Percentiles rank a stretch among this genome's conserved stretches.
Conservation (phyloP, 805 yeast species). For the Alloascoidea hylecoeti region DNA sequence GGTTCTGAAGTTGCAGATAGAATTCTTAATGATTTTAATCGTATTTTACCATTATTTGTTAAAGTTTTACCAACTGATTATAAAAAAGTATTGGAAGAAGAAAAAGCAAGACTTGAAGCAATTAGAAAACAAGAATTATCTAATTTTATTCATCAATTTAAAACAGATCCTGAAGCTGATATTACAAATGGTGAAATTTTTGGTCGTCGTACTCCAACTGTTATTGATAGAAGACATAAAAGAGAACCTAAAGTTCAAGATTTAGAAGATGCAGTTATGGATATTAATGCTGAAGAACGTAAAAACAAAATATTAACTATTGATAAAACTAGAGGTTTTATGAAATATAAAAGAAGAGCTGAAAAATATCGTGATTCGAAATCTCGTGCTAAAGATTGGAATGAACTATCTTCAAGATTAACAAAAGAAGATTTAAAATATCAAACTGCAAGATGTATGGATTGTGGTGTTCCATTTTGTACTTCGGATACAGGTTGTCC, state of each 20-base stretch:
- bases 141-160: slow-evolving; percentile 51
- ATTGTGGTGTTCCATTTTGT: slow-evolving; percentile 99
- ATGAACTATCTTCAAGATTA: slow-evolving; percentile 71
- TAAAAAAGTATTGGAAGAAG: slow-evolving; percentile 75
- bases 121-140: slow-evolving; percentile 54
- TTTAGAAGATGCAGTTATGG: slow-evolving; percentile 77
- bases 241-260: slow-evolving; percentile 80
- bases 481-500: slow-evolving; percentile 98
- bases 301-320: slow-evolving; percentile 43
- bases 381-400: slow-evolving; percentile 80
- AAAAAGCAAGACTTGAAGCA: slow-evolving; percentile 47
- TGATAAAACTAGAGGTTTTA: slow-evolving; percentile 81
- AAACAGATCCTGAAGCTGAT: slow-evolving; percentile 76
- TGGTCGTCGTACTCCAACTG: slow-evolving; percentile 12
- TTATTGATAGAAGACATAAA: slow-evolving; percentile 16
- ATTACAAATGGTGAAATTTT: slow-evolving; percentile 69
- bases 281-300: slow-evolving; percentile 48
- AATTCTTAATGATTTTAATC: slow-evolving; percentile 75
- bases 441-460: slow-evolving; percentile 98
- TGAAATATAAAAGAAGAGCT: slow-evolving; percentile 82
- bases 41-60: slow-evolving; percentile 77
- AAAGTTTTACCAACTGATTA: slow-evolving; percentile 90
- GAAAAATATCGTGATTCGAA: slow-evolving; percentile 75
- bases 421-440: slow-evolving; percentile 74
- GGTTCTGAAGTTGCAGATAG: slow-evolving; percentile 81